Percentiles rank a stretch among this genome's conserved stretches.
Conservation (phyloP, 1,284 basidiomycete species). For the Rhodofomes roseus region DNA sequence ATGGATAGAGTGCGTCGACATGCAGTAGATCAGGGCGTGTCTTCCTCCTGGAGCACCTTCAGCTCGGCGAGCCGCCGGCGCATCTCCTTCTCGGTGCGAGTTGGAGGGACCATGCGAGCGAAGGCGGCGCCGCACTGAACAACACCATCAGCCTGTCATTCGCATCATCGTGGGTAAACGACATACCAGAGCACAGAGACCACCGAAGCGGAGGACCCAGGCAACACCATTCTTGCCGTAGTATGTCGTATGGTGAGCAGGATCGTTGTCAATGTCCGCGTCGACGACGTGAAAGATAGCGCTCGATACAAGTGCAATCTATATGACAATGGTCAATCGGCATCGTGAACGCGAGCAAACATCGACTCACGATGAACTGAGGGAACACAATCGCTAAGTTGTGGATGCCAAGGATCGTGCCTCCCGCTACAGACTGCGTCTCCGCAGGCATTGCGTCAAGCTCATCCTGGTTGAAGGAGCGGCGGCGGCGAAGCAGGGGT, state of each 20-base stretch:
- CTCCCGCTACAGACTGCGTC: slow-evolving; percentile 72
- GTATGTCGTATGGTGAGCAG: slow-evolving; percentile 53
- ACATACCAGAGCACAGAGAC: slow-evolving; percentile 71
- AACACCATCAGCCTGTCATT: slow-evolving; percentile 2
- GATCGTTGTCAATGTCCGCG: slow-evolving; percentile 34
- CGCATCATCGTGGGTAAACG: slow-evolving; percentile 4
- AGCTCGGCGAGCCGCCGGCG: slow-evolving; percentile 76
- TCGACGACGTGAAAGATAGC: slow-evolving; percentile 85
- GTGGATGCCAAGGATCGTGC: slow-evolving; percentile 93
- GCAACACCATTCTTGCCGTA: slow-evolving; percentile 84
- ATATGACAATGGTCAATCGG: slow-evolving; percentile 2
- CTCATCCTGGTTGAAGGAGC: slow-evolving; percentile 57
- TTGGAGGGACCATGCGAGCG: slow-evolving; percentile 79
- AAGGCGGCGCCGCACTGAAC: slow-evolving; percentile 60
- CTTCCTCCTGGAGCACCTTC: slow-evolving; percentile 61
- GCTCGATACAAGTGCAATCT: slow-evolving; percentile 89
- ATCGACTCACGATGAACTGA: slow-evolving; percentile 70
- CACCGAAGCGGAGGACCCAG: slow-evolving; percentile 93
- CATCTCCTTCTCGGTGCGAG: slow-evolving; percentile 87
- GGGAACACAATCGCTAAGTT: slow-evolving; percentile 93
- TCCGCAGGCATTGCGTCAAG: slow-evolving; percentile 34
- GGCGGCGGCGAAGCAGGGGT: slow-evolving; percentile 60
- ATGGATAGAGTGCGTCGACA: background rate
- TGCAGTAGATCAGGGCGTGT: slow-evolving; percentile 33
- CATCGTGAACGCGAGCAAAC: background rate